Base-by-base conservation (phyloP, 257 asterid species). In the Lycium ferocissimum region DNA sequence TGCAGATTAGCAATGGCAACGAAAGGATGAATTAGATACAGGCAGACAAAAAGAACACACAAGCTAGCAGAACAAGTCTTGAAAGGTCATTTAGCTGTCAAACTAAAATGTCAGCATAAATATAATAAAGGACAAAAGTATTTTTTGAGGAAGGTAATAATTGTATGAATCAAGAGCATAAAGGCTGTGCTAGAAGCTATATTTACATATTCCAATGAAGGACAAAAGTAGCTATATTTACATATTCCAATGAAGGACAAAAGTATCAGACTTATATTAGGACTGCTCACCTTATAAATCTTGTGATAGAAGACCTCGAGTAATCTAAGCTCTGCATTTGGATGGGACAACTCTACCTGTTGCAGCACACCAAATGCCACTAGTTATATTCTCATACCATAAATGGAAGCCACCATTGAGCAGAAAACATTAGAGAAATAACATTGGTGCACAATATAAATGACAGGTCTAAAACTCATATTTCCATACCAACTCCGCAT, bases 281-380 rank as follows among this genome's bases (percentile, higher is more conserved):
- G 38, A 70, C 53, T 56, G 14, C 79, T 85, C 84, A 90, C 93
- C 93, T 90, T 90, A 54, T 90, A 90, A 58, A 90, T 90, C 88
- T 90, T 90, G 91, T 90, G 91, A 84, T 90, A 90, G 89, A 90
- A 90, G 67, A 90, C 93, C 70, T 90, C 93, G 6, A 90, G 91
- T 85, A 90, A 71, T 83, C 93, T 88, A 83, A 90, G 93, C 38
- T 90, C 91, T 14, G 90, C 90, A 88, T 88, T 87, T 71, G 91
- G 87, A 67, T 90, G 90, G 80, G 93, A 90, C 87, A 90, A 84
- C 73, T 90, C 91, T 79, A 90, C 93, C 93, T 90, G 90, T 75
- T 83, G 61, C 83, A 88, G 43, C 33, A 58, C 58, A 69, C 80
- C 70, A 70, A 62, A 22, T 75, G 45, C 82, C 45, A 63, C 43